phyloP scores from a whole-genome alignment of 768 basidiomycete genomes.

The Megacollybia marginata region DNA sequence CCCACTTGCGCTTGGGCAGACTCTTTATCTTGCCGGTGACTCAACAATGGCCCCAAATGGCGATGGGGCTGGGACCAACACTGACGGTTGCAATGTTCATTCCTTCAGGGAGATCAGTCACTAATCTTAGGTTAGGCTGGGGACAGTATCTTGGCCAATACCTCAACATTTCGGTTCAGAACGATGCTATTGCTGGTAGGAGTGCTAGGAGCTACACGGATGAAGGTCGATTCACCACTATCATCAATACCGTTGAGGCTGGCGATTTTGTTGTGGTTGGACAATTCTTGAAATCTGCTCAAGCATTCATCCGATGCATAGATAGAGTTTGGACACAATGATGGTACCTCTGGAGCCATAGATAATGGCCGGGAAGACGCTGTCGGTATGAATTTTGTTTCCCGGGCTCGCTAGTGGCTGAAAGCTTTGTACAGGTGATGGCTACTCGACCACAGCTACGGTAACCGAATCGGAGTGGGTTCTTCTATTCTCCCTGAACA shows the following conservation, averaged over 20 bases:
- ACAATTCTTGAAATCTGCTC: constrained; percentile 8
- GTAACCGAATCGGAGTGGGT: constrained; percentile 28
- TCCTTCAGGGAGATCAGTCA: not conserved
- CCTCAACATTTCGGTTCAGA: constrained; percentile 8
- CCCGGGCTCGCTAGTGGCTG: not conserved
- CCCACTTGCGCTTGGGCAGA: constrained; percentile 13
- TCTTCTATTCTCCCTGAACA: not conserved
- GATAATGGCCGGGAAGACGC: constrained; percentile 38
- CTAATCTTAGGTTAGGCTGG: constrained; percentile 5
- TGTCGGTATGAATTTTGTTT: constrained; percentile 15
- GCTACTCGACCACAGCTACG: constrained; percentile 18
- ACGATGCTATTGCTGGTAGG: constrained; percentile 12
- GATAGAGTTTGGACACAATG: constrained; percentile 19
- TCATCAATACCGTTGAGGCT: constrained; percentile 3
- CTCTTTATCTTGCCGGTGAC: constrained; percentile 36
- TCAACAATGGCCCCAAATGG: constrained; percentile 36
- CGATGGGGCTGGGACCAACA: constrained; percentile 28
- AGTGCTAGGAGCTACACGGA: constrained; percentile 14
- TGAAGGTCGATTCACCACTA: constrained; percentile 9
- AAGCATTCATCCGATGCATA: too few relatives aligned
- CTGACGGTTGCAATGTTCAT: constrained; percentile 12
- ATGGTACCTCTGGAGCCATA: constrained; percentile 12
- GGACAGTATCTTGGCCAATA: constrained; percentile 2
- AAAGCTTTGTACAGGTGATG: constrained; percentile 6
- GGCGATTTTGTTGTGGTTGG: constrained; percentile 12